Evolutionary conservation across 2,329 filamentous ascomycete genomes (phyloP).

Genomic region (Alternaria viburni): DNA sequence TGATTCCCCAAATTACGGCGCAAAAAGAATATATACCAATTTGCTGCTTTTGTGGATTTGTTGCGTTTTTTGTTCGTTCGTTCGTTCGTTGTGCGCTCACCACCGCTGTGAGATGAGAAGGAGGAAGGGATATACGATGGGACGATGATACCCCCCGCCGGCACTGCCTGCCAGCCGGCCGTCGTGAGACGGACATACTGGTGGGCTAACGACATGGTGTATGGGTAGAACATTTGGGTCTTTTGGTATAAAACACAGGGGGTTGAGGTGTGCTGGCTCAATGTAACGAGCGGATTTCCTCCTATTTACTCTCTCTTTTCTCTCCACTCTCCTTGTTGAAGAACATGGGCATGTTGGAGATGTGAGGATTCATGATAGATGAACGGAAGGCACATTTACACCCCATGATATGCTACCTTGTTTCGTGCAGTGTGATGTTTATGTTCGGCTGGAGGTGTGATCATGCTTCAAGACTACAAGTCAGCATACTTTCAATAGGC

Average conservation of each 20-base stretch:
- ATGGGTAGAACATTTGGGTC: not conserved
- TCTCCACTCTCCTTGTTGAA: not conserved
- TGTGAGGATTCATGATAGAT: not conserved
- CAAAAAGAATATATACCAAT: constrained; percentile 53
- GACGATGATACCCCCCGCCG: constrained; percentile 22
- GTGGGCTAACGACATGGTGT: constrained; percentile 18
- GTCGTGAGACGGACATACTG: constrained; percentile 30
- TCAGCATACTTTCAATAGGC: not conserved
- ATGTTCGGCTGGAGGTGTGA: not conserved
- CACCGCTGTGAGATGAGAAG: not conserved
- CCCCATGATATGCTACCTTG: not conserved
- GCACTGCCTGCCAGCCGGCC: constrained; percentile 7
- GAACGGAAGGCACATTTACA: not conserved
- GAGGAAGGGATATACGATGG: constrained; percentile 6
- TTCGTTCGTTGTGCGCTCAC: not conserved
- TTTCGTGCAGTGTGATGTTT: not conserved
- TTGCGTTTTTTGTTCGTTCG: constrained; percentile 5
- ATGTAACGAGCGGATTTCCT: not conserved
- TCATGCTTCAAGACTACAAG: not conserved
- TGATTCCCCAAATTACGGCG: constrained; percentile 47
- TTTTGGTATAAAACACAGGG: not conserved
- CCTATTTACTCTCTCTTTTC: not conserved
- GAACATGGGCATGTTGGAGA: not conserved
- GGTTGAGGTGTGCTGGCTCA: constrained; percentile 1
- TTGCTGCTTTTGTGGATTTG: constrained; percentile 38